These are phyloP conservation scores for Limnanthes douglasii DNA, from an alignment of 345 rosid genomes.

Conservation along the genomic window DNA sequence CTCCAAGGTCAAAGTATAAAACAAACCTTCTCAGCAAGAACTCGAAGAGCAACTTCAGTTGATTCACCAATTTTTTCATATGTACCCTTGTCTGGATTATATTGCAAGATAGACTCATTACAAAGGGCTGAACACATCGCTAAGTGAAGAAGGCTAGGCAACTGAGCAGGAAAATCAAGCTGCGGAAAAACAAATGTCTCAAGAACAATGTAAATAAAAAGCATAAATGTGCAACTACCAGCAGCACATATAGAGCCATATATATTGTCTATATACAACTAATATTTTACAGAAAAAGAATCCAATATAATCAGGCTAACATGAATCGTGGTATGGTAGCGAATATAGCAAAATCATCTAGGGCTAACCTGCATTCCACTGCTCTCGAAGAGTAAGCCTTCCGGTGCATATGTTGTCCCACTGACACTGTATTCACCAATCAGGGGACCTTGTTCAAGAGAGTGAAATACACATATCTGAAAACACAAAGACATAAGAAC, in stretches of 20 bases:
- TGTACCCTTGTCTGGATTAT: conserved; percentile 81
- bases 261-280: conserved; percentile 1
- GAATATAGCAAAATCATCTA: no score
- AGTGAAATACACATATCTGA: conserved; percentile 82
- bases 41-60: conserved; percentile 97
- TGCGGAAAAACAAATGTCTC: conserved; percentile 22
- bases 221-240: not conserved
- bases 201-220: conserved; percentile 5
- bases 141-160: conserved; percentile 84
- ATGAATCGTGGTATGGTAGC: no score
- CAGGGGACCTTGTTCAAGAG: conserved; percentile 46
- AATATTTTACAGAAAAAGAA: no score
- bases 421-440: conserved; percentile 63
- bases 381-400: conserved; percentile 66
- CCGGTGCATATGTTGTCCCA: conserved; percentile 98
- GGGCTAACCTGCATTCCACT: conserved; percentile 57
- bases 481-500: conserved; percentile 7
- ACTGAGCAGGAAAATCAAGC: conserved; percentile 87
- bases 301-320: no score
- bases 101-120: conserved; percentile 88
- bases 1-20: conserved; percentile 2
- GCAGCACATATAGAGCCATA: conserved; percentile 1
- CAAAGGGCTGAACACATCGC: conserved; percentile 97
- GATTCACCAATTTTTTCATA: conserved; percentile 98
- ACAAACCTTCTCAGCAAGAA: conserved; percentile 86